phyloP scores from a whole-genome alignment of 2,329 filamentous ascomycete species.

The Cladophialophora yegresii region DNA sequence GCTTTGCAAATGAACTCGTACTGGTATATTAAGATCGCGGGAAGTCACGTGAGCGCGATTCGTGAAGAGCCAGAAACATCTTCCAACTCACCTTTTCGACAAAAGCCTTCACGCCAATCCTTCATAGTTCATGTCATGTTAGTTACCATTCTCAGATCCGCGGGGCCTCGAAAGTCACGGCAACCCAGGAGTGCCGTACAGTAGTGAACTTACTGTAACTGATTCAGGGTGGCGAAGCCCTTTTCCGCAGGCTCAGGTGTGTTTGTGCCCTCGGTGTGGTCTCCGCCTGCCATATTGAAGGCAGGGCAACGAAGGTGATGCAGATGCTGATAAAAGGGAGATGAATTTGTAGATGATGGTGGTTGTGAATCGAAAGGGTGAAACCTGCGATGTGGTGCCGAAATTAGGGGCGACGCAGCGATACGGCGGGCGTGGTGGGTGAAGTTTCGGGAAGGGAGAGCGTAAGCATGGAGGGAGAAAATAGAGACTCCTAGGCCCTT shows the following conservation, averaged over 20 bases:
- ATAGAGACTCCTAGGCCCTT: neutral
- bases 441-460: neutral
- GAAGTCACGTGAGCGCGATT: slow-evolving; percentile 31
- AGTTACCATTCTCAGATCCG: slow-evolving; percentile 37
- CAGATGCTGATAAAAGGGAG: slow-evolving; percentile 9
- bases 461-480: neutral
- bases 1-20: neutral
- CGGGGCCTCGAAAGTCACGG: neutral
- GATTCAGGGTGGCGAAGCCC: slow-evolving; percentile 80
- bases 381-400: too few species aligned
- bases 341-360: neutral
- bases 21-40: neutral
- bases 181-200: slow-evolving; percentile 1
- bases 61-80: neutral
- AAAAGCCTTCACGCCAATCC: slow-evolving; percentile 67
- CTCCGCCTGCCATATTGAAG: slow-evolving; percentile 54
- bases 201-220: slow-evolving; percentile 68
- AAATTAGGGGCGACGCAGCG: neutral
- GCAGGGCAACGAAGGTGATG: slow-evolving; percentile 18
- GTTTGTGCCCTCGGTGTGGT: slow-evolving; percentile 56
- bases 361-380: too few species aligned
- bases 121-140: slow-evolving; percentile 50
- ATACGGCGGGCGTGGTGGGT: too few species aligned
- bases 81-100: slow-evolving; percentile 62
- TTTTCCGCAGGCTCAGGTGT: slow-evolving; percentile 68